Conservation (phyloP, 169 alveolate species). For the Plasmodium malariae region DNA sequence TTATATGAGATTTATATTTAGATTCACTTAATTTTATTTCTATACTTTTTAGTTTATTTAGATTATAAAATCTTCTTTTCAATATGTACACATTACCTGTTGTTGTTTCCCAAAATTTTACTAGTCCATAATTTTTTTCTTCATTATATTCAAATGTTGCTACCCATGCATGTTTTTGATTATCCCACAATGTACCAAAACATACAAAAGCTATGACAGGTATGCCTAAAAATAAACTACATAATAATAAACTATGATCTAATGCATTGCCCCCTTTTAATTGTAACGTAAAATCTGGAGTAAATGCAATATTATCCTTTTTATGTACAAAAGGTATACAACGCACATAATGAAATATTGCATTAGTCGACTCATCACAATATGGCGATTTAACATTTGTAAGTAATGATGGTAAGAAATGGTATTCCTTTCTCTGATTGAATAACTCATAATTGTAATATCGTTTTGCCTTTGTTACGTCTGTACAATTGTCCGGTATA, state of each 20-base stretch:
- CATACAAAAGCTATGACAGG: slow-evolving; percentile 87
- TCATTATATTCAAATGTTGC: slow-evolving; percentile 79
- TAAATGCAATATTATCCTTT: slow-evolving; percentile 73
- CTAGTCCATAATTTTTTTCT: slow-evolving; percentile 71
- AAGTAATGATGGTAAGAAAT: slow-evolving; percentile 76
- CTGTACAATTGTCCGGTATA: slow-evolving; percentile 44
- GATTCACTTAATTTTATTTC: slow-evolving; percentile 51
- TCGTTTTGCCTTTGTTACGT: slow-evolving; percentile 42
- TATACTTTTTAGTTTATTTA: slow-evolving; percentile 42
- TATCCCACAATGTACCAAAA: slow-evolving; percentile 84
- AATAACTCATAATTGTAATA: slow-evolving; percentile 74
- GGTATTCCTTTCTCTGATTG: slow-evolving; percentile 79
- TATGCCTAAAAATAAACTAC: slow-evolving; percentile 81
- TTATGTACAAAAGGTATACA: slow-evolving; percentile 80
- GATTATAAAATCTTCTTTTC: slow-evolving; percentile 77
- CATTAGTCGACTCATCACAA: slow-evolving; percentile 67
- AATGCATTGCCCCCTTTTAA: slow-evolving; percentile 87
- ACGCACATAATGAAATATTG: slow-evolving; percentile 79
- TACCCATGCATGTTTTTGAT: slow-evolving; percentile 86
- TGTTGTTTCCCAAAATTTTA: slow-evolving; percentile 87
- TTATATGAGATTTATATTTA: slow-evolving; percentile 48
- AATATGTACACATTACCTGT: slow-evolving; percentile 82
- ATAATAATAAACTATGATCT: slow-evolving; percentile 86
- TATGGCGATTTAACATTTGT: slow-evolving; percentile 78
- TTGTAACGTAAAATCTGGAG: slow-evolving; percentile 87